phyloP scores from a whole-genome alignment of 225 moss, liverwort and hornwort species.

The Takakia lepidozioides region DNA sequence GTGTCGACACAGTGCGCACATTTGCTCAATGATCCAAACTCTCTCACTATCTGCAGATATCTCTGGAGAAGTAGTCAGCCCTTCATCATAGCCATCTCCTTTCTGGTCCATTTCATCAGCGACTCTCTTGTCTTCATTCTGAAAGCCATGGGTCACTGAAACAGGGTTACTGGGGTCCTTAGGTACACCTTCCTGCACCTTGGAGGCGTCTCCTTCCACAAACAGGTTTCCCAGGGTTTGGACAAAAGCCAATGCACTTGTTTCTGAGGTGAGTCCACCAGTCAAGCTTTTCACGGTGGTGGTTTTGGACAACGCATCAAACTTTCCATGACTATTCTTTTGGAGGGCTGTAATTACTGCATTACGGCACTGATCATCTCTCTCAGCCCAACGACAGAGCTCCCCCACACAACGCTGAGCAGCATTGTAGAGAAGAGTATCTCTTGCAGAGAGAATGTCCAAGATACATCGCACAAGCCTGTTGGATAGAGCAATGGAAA shows the following conservation, averaged over 20 bases:
- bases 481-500: constrained; percentile 52
- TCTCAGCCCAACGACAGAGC: constrained; percentile 70
- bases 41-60: constrained; percentile 28
- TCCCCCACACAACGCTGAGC: constrained; percentile 67
- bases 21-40: constrained; percentile 81
- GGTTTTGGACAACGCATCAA: constrained; percentile 60
- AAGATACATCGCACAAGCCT: constrained; percentile 67
- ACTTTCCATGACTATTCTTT: constrained; percentile 60
- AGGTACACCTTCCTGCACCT: background rate
- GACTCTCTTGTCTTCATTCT: constrained; percentile 7
- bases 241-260: constrained; percentile 35
- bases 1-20: constrained; percentile 62
- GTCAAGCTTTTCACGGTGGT: constrained; percentile 50
- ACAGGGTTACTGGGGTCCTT: background rate
- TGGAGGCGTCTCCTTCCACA: constrained; percentile 9
- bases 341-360: constrained; percentile 66
- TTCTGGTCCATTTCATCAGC: background rate
- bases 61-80: background rate
- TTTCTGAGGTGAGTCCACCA: constrained; percentile 48
- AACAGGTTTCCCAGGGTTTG: constrained; percentile 33
- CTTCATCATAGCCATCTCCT: constrained; percentile 18
- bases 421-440: constrained; percentile 63
- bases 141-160: background rate
- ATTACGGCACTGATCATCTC: constrained; percentile 40
- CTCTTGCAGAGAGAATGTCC: constrained; percentile 51